phyloP scores from a whole-genome alignment of 192 early-diverging fungal genomes.

The Coemansia sp. region DNA sequence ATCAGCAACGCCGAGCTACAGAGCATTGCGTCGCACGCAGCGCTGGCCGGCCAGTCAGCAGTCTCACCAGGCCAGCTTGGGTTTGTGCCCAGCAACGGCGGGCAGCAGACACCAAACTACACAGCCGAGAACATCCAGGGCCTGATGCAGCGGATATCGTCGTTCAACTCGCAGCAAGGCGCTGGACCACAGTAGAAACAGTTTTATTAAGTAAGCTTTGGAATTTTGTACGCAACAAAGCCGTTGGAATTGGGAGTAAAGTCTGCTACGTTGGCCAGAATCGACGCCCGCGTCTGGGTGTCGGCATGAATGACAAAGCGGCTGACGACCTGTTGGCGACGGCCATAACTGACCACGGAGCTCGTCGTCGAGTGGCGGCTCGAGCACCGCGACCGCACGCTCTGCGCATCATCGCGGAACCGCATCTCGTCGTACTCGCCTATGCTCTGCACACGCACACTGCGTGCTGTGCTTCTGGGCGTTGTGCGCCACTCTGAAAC shows the following conservation, averaged over 20 bases:
- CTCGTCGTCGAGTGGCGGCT: slow-evolving; percentile 45
- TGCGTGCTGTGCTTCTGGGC: not conserved
- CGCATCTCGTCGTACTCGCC: slow-evolving; percentile 7
- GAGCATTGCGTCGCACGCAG: slow-evolving; percentile 1
- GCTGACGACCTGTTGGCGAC: slow-evolving; percentile 29
- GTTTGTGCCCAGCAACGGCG: not conserved
- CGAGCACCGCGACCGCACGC: slow-evolving; percentile 31
- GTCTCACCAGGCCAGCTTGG: not conserved
- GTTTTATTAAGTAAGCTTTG: slow-evolving; percentile 22
- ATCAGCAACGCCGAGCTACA: slow-evolving; percentile 19
- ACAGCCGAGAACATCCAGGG: slow-evolving; percentile 19
- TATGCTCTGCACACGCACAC: not conserved
- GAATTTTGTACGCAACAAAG: slow-evolving; percentile 56
- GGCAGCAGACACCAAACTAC: slow-evolving; percentile 3
- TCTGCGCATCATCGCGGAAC: slow-evolving; percentile 29
- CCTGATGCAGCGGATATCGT: too few relatives aligned
- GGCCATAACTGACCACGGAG: slow-evolving; percentile 28
- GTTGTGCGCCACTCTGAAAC: slow-evolving; percentile 2
- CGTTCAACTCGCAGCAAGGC: too few relatives aligned
- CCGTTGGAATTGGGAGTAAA: slow-evolving; percentile 50
- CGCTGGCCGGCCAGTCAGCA: not conserved
- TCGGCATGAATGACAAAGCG: slow-evolving; percentile 42
- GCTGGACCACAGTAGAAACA: too few relatives aligned
- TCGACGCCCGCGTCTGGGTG: slow-evolving; percentile 15
- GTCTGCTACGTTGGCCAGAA: slow-evolving; percentile 36